Evolutionary conservation across 495 filamentous ascomycete species (phyloP).

Genomic region (Cryomyces antarcticus): DNA sequence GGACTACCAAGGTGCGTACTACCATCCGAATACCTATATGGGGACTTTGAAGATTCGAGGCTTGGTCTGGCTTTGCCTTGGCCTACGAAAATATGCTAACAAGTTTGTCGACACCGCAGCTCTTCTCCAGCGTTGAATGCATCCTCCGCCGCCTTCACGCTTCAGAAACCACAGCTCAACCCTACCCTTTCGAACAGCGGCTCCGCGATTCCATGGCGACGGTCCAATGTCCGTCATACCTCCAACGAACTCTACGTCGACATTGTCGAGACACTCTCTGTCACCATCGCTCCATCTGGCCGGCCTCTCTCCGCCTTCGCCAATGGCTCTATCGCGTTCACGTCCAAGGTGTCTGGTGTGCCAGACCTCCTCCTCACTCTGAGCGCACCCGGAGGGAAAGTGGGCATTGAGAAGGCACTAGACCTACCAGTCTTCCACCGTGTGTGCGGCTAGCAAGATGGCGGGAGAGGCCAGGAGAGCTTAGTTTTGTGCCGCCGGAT

Average conservation of each 20-base stretch:
- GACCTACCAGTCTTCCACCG: slow-evolving; percentile 92
- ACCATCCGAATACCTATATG: background rate
- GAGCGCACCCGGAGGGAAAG: slow-evolving; percentile 37
- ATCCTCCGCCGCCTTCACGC: background rate
- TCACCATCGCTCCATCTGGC: slow-evolving; percentile 78
- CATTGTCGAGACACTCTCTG: slow-evolving; percentile 71
- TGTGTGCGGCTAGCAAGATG: slow-evolving; percentile 75
- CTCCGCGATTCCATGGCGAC: slow-evolving; percentile 63
- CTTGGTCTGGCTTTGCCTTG: too few relatives aligned
- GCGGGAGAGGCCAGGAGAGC: slow-evolving; percentile 69
- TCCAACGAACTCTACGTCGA: slow-evolving; percentile 97
- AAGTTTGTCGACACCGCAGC: background rate
- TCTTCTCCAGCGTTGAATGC: slow-evolving; percentile 22
- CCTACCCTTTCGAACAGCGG: background rate
- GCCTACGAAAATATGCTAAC: background rate
- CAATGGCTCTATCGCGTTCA: slow-evolving; percentile 86
- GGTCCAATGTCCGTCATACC: slow-evolving; percentile 82
- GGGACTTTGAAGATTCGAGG: background rate
- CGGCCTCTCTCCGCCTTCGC: slow-evolving; percentile 68
- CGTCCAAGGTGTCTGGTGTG: slow-evolving; percentile 80
- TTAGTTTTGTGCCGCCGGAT: slow-evolving; percentile 90
- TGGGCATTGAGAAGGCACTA: slow-evolving; percentile 49
- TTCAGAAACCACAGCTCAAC: slow-evolving; percentile 6
- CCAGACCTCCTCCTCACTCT: slow-evolving; percentile 74
- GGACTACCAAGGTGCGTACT: slow-evolving; percentile 48